Evolutionary conservation across 306 rosid species (phyloP).

Genomic region (Ormosia emarginata): DNA sequence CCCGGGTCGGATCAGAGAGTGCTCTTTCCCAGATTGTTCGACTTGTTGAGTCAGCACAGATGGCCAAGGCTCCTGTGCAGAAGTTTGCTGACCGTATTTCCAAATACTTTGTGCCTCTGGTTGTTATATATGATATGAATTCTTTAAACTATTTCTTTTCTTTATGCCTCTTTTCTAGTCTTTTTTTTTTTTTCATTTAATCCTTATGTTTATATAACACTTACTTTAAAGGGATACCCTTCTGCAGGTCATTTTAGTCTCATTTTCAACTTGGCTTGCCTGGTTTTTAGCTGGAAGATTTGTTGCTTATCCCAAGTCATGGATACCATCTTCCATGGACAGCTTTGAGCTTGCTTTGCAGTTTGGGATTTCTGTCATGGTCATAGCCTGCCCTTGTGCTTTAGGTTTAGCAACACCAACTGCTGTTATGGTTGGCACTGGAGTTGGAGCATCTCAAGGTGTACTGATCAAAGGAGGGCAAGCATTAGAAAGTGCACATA

Average conservation of each 20-base stretch:
- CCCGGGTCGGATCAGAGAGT: constrained; percentile 73
- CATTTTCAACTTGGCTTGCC: constrained; percentile 62
- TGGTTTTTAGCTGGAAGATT: constrained; percentile 71
- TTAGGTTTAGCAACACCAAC: constrained; percentile 89
- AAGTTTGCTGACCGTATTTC: constrained; percentile 75
- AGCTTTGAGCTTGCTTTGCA: constrained; percentile 79
- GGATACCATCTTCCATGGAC: constrained; percentile 68
- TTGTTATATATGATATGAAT: not conserved
- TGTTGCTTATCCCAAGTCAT: constrained; percentile 54
- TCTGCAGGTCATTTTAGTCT: constrained; percentile 55
- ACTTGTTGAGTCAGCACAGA: constrained; percentile 77
- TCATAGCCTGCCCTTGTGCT: constrained; percentile 91
- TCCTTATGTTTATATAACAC: not conserved
- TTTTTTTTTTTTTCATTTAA: not conserved
- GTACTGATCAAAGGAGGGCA: constrained; percentile 81
- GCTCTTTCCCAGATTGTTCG: constrained; percentile 72
- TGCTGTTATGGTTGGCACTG: constrained; percentile 85
- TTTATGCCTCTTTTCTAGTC: not conserved
- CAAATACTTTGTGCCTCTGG: constrained; percentile 76
- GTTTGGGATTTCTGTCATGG: constrained; percentile 85
- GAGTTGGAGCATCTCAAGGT: constrained; percentile 85
- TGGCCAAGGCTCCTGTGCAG: constrained; percentile 88
- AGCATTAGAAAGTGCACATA: constrained; percentile 74
- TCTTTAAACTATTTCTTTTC: not conserved
- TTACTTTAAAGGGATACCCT: not conserved